phyloP scores from a whole-genome alignment of 345 rosid genomes.

The Sonneratia alba region DNA sequence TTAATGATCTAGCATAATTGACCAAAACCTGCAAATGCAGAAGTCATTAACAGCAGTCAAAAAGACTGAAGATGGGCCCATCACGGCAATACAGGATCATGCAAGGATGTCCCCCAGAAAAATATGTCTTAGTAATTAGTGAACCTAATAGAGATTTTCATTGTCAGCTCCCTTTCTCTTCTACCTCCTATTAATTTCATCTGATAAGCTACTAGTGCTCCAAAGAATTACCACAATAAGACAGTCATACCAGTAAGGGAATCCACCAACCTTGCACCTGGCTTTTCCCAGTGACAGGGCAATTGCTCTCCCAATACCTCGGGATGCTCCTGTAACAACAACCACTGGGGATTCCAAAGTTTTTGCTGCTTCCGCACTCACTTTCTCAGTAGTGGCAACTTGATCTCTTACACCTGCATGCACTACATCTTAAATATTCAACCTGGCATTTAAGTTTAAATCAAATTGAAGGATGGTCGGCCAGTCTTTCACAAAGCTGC shows the following conservation, averaged over 20 bases:
- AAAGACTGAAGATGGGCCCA: not conserved
- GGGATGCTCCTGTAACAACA: conserved; percentile 89
- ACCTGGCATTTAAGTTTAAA: not conserved
- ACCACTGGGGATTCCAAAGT: conserved; percentile 74
- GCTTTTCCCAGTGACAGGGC: conserved; percentile 85
- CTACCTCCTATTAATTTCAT: not conserved
- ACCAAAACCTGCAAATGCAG: conserved; percentile 61
- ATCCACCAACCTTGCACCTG: conserved; percentile 43
- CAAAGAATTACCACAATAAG: not conserved
- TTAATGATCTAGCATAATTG: conserved; percentile 83
- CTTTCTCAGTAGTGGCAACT: conserved; percentile 45
- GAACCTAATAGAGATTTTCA: not conserved
- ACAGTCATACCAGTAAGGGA: not conserved
- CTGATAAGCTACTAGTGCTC: not conserved
- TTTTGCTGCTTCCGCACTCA: conserved; percentile 24
- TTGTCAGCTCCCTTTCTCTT: not conserved
- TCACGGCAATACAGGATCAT: not conserved
- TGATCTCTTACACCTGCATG: conserved; percentile 58
- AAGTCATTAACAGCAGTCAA: not conserved
- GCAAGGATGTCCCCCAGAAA: not conserved
- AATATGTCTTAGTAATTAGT: not conserved
- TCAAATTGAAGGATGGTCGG: not conserved
- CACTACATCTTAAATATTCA: not conserved
- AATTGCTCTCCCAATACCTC: conserved; percentile 93
- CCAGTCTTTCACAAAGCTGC: too few relatives aligned